Evolutionary conservation across 1,284 basidiomycete species (phyloP), one percentile per base, ranked within the genome.

Genomic region (Peniophora sp.): DNA sequence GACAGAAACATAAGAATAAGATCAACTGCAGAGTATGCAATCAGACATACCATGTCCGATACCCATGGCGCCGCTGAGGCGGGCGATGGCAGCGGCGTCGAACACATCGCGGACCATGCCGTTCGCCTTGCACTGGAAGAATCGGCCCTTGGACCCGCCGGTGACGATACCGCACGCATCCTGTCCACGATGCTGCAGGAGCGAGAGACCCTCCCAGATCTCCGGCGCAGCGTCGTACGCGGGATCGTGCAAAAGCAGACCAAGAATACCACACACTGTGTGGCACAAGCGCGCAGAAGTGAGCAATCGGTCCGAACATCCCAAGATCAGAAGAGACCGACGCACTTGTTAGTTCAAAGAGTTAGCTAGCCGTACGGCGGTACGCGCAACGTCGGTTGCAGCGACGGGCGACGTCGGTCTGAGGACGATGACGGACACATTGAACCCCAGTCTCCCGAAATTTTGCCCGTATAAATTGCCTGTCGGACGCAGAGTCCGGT

Each of bases 31-130:
- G n/a, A n/a, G n/a, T 22, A 44, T 34, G n/a, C 11, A 10, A 11
- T 49, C 25, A 50, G 11, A 65, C 80, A 62, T 60, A 96, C 94
- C 95, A 69, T 99, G 97, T 1, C 97, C 97, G 53, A 99, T 83
- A 55, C 97, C 97, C 97, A 99, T 99, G 54, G 86, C 85, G 20
- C 97, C 97, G 58, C 87, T 78, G 56, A 99, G 71, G 56, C 82
- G 85, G 45, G 82, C 78, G 51, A 98, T 73, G 20, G 89, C 79
- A 62, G 79, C 79, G 48, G 80, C 75, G 68, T 97, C 94, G 68
- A 99, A 96, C 55, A 99, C 90, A 67, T 99, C 97, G 52, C 96
- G 82, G 61, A 99, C 96, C 97, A 99, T 99, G 43, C 97, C 97
- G 67, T 99, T 99, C n/a, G 94, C 92, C 72, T 99, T 99, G 78